Conservation (phyloP, 345 rosid species). For the Citrus australasica region DNA sequence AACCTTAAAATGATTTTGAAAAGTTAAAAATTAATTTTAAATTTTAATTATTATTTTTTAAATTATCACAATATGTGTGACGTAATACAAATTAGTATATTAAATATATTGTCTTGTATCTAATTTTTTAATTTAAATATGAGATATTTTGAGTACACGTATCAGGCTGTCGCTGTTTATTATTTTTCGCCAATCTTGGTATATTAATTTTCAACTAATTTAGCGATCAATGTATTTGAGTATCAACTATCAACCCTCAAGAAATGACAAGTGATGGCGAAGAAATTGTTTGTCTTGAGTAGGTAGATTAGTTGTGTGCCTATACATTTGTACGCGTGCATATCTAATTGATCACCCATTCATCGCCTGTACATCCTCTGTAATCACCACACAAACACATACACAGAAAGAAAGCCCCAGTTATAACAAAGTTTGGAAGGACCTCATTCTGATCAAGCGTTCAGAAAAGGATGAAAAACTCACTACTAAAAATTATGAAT, state of each 20-base stretch:
- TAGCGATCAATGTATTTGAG: not conserved
- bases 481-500: no score
- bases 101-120: rapidly evolving
- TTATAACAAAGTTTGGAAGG: no score
- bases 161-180: not conserved
- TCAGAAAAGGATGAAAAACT: no score
- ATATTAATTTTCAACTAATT: not conserved
- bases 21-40: no score
- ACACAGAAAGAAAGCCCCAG: no score
- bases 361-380: not conserved
- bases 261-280: no score
- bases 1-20: no score
- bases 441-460: no score
- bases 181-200: rapidly evolving
- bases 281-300: not conserved
- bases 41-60: no score
- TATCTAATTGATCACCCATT: not conserved
- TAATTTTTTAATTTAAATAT: not conserved
- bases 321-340: not conserved
- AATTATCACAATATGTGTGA: no score
- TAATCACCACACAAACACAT: not conserved
- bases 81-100: not conserved
- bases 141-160: not conserved
- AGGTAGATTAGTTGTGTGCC: not conserved
- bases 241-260: no score